Evolutionary conservation across 441 rosid genomes (phyloP), one percentile per base, ranked within the genome.

Genomic region (Monsonia emarginata): DNA sequence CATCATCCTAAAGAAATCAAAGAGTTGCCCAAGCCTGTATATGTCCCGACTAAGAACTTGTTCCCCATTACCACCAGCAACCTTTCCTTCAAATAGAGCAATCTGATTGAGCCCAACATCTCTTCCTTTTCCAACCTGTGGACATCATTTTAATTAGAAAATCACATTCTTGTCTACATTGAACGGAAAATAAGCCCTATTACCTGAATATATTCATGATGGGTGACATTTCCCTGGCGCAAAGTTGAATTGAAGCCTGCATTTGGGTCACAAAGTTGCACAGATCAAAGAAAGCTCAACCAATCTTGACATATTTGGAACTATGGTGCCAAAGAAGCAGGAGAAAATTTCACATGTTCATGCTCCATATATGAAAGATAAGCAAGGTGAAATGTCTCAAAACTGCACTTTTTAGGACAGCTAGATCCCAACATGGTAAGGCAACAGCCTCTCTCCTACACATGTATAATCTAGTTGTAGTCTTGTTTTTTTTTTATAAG

Each of bases 71-170:
- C 99, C 99, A 76, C 95, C 91, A 69, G 99, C 92, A 64, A 91
- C 99, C 82, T 95, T 95, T 69, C 99, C 99, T 81, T 95, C 99
- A 83, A 95, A 95, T 50, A 95, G 63, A 74, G 99, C 95, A 75
- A 95, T 95, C 82, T 95, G 99, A 81, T 95, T 95, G 76, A 95
- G 91, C 72, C 99, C 99, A 66, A 95, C 99, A 79, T 95, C 99
- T 74, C 96, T 78, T 72, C 99, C 99, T 86, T 95, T 95, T 63
- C 99, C 99, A 57, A 95, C 99, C 99, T 95, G 79, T 64, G 75
- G 48, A 77, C 11, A 9, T 22, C 10, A 22, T 75, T 83, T 38
- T 56, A 16, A 69, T 71, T 68, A 72, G 36, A 46, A 40, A 57
- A 58, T 62, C 52, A n/a, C 26, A 64, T 70, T 31, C 54, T 38